Base-by-base conservation (phyloP, 2,329 filamentous ascomycete genomes). In the Colletotrichum theobromicola region DNA sequence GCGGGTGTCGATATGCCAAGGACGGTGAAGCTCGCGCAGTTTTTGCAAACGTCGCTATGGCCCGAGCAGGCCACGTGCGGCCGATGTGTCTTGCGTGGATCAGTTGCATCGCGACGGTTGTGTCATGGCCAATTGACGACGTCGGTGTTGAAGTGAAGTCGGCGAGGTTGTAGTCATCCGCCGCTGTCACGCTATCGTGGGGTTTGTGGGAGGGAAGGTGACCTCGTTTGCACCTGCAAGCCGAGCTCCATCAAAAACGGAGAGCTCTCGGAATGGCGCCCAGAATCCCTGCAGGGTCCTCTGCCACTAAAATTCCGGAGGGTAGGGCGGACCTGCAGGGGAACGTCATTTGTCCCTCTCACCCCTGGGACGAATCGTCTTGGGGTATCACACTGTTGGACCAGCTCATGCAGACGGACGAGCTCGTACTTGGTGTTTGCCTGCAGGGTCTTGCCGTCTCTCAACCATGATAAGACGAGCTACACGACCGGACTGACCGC, bases 101-200 rank as follows among this genome's bases (percentile, higher is more conserved):
- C 70, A 79, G 67, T 75, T 79, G 80, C 81, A 83, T 82, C 71
- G 77, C 58, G 65, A 58, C 7, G 63, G 50, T 68, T 57, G 46
- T 66, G 50, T 77, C 80, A 82, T 81, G 68, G 26, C 74, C 64
- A 62, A 32, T 60, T 15, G 55, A 24, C 37, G 35, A 28, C 16
- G 50, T 55, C 13, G 70, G n/a, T 62, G 28, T 35, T 37, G 50
- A 46, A 10, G 24, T 28, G n/a, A n/a, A 32, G 21, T 21, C 1
- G 26, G 30, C 35, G 28, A 64, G 35, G 63, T 75, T 67, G 57
- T 30, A 60, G 21, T 75, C 57, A 62, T 65, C 26, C 37, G 55
- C 28, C 37, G 61, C 37, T 58, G 62, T 74, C 61, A 62, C 30
- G 55, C 61, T 66, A 60, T 66, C 37, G 37, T 42, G 34, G 46